Evolutionary conservation across 2,329 filamentous ascomycete genomes (phyloP).

Genomic region (Pseudogymnoascus sp.): DNA sequence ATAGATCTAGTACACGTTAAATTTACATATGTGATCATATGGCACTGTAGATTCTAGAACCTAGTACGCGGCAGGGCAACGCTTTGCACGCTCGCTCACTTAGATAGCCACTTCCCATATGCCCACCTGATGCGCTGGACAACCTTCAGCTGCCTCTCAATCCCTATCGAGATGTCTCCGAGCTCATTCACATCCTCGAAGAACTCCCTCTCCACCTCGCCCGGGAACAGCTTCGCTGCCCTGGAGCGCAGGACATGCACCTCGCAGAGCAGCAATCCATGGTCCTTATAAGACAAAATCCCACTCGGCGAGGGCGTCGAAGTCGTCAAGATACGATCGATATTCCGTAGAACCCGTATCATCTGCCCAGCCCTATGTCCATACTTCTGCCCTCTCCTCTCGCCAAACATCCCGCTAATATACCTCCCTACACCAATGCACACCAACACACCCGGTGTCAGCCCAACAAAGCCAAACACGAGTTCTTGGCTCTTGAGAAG

Average conservation of each 20-base stretch:
- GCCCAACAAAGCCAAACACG: constrained; percentile 91
- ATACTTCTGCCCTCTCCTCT: constrained; percentile 56
- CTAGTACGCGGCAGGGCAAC: background rate
- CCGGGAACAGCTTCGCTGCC: constrained; percentile 59
- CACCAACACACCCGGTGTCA: constrained; percentile 88
- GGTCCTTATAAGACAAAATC: constrained; percentile 81
- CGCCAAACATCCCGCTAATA: constrained; percentile 59
- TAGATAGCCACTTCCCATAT: constrained; percentile 64
- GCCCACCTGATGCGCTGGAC: constrained; percentile 83
- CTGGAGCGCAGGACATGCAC: constrained; percentile 71
- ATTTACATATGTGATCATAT: background rate
- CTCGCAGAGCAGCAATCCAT: constrained; percentile 83
- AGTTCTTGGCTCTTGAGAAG: constrained; percentile 93
- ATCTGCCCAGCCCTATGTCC: constrained; percentile 60
- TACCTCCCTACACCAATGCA: constrained; percentile 67
- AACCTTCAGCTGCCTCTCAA: constrained; percentile 69
- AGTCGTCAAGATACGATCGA: constrained; percentile 69
- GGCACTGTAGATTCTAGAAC: background rate
- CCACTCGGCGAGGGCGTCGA: constrained; percentile 62
- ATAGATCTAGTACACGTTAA: background rate
- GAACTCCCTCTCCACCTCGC: constrained; percentile 73
- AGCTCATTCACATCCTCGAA: constrained; percentile 81
- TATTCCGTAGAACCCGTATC: constrained; percentile 72
- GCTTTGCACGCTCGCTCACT: background rate
- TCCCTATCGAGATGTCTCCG: constrained; percentile 67